Base-by-base conservation (phyloP, 2,329 filamentous ascomycete species). In the Endoconidiophora polonica region DNA sequence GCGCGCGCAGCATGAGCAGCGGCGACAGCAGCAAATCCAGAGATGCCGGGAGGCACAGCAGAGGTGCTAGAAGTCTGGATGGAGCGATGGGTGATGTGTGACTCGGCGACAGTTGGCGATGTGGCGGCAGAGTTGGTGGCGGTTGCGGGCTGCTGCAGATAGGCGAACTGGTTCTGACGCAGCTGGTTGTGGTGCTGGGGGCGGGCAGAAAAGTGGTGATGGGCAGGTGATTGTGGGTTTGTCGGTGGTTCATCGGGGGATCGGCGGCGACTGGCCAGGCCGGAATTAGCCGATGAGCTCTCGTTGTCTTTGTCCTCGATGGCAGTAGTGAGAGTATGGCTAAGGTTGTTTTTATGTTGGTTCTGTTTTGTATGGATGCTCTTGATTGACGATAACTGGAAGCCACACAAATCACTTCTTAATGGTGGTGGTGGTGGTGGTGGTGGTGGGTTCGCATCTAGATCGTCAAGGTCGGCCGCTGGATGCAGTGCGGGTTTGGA, bases 91-190 rank as follows among this genome's bases (percentile, higher is more conserved):
- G 26, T 52, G 26, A 23, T 33, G 40, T 48, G 26, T 4, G 38
- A 45, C 9, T 49, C 43, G 20, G 50, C 37, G 10, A 43, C 22
- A 6, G 46, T 47, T 16, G 46, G 47, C 4, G 47, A 37, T 3
- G 44, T 45, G 5, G 23, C 38, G 4, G 46, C 41, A 18, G 51
- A 49, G 44, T 39, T 49, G 1, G 40, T 36, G 7, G 40, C 29
- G 23, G 26, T 38, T 10, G n/a, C 5, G 6, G 26, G 26, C 10
- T 29, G 26, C 26, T 29, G 26, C 6, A 29, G 26, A 10, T 29
- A 29, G 36, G n/a, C 14, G 40, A 12, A 43, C 40, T 43, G 24
- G 24, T 18, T 12, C 5, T n/a, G 40, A 18, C 40, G 22, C 16
- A 24, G 23, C 44, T 16, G 44, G 16, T 12, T 5, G 44, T 36